Percentiles rank a stretch among this genome's conserved stretches.
Conservation (phyloP, 73 alveolate species). For the Tetrahymena borealis region DNA sequence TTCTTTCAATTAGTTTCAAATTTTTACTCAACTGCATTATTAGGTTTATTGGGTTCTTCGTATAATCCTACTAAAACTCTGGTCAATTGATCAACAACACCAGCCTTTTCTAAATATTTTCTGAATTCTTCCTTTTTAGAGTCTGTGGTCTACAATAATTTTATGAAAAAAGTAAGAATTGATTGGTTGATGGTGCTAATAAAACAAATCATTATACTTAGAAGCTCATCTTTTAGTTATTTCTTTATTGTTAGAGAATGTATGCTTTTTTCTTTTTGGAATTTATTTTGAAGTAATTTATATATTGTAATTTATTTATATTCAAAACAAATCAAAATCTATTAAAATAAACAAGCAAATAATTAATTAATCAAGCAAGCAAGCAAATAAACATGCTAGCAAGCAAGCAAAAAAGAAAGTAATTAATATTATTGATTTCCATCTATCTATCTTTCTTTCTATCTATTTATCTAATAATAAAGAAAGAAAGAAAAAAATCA, state of each 20-base stretch:
- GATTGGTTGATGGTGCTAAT: no score
- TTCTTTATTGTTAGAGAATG: no score
- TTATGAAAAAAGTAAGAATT: background rate
- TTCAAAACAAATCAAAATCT: background rate
- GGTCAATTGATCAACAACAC: constrained; percentile 82
- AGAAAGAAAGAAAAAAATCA: background rate
- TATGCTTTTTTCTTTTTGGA: background rate
- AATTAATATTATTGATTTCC: no score
- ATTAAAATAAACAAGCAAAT: background rate
- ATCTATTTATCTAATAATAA: background rate
- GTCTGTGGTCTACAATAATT: constrained; percentile 55
- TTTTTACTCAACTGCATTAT: constrained; percentile 73
- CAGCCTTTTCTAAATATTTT: constrained; percentile 84
- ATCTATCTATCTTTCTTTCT: background rate
- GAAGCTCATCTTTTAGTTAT: constrained; percentile 29
- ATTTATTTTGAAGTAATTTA: background rate
- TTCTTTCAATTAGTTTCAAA: background rate
- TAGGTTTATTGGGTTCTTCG: constrained; percentile 94
- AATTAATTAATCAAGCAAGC: no score
- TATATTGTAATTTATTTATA: constrained; percentile 8
- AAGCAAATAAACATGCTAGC: no score
- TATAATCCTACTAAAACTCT: constrained; percentile 87
- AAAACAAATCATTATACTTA: constrained; percentile 11
- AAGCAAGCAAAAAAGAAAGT: no score
- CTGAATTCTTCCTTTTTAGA: constrained; percentile 92